Base-by-base conservation (phyloP, 2,329 filamentous ascomycete genomes). In the Aaosphaeria pasadenensis region DNA sequence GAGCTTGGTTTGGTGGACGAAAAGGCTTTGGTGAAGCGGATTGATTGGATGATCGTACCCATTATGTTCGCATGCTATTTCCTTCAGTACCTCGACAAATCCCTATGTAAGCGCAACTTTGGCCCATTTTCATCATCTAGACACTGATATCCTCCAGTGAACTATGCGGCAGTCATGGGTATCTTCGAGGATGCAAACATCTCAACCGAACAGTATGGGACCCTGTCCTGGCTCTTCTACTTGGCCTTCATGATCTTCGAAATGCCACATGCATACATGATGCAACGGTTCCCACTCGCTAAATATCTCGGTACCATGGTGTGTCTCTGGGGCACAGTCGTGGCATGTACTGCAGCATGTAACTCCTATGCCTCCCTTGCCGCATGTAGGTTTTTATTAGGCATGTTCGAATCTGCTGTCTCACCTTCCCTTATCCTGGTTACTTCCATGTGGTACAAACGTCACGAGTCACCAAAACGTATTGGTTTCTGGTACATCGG, bases 81-180 rank as follows among this genome's bases (percentile, higher is more conserved):
- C 30, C 44, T 60, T 1, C 57, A 60, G 38, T 60, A 58, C 46
- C 47, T 60, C 5, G 57, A 60, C 41, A 60, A 60, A 41, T 52
- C 51, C 33, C 44, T 59, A 11, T 40, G 57, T 58, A 50, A 41
- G 52, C 28, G 17, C 17, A 24, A 11, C 11, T 11, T 9, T 41
- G 9, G 7, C 39, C 17, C 39, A 28, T 41, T 24, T 44, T 11
- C 17, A 40, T 9, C 38, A 32, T 42, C 6, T n/a, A 24, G 40
- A 35, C 39, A 9, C 41, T 40, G 11, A 44, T 39, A 35, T 5
- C 4, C 5, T 11, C 6, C 7, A 51, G 53, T 54, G 4, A 57
- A 57, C 39, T 57, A 57, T 30, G 83, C 84, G 0, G 83, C 84
- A 17, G 82, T 87, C 43, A 85, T 86, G 49, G 82, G 82, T 1